phyloP scores from a whole-genome alignment of 495 filamentous ascomycete species.

The Lasiosphaeria miniovina region DNA sequence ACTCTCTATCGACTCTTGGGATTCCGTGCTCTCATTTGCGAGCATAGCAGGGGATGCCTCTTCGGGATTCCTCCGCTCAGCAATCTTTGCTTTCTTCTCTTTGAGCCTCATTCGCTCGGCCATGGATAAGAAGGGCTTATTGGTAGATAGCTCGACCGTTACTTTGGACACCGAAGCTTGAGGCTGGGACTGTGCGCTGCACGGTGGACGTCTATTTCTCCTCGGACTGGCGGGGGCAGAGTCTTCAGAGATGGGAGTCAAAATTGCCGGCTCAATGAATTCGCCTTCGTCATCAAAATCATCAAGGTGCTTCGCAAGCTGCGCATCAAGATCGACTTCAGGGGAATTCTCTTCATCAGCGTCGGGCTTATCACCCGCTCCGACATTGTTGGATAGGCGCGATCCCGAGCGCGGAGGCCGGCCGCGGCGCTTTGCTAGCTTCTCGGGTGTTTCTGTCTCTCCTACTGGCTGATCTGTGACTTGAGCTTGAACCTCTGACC shows the following conservation, averaged over 20 bases:
- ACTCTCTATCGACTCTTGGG: background rate
- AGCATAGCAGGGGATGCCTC: background rate
- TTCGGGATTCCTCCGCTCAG: slow-evolving; percentile 19
- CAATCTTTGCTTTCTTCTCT: slow-evolving; percentile 46
- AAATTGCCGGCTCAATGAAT: slow-evolving; percentile 8
- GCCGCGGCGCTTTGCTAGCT: slow-evolving; percentile 15
- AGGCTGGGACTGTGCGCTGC: slow-evolving; percentile 8
- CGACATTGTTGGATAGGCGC: background rate
- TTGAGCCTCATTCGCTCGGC: slow-evolving; percentile 43
- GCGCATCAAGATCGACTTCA: slow-evolving; percentile 22
- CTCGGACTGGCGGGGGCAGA: slow-evolving; percentile 4
- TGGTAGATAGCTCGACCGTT: slow-evolving; percentile 9
- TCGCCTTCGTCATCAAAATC: slow-evolving; percentile 31
- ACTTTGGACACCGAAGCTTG: slow-evolving; percentile 2
- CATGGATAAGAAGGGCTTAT: slow-evolving; percentile 39
- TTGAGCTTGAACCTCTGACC: slow-evolving; percentile 14
- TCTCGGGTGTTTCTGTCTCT: slow-evolving; percentile 1
- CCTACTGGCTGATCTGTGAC: background rate
- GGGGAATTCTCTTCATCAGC: slow-evolving; percentile 5
- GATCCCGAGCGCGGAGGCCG: slow-evolving; percentile 19
- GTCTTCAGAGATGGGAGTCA: background rate
- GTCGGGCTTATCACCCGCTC: slow-evolving; percentile 3
- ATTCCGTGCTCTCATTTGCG: too few relatives aligned
- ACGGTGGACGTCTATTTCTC: slow-evolving; percentile 28
- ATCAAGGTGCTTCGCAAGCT: slow-evolving; percentile 25